Evolutionary conservation across 208 protist species (phyloP), one percentile per base, ranked within the genome.

Genomic region (Trypanosomatidae sp.): DNA sequence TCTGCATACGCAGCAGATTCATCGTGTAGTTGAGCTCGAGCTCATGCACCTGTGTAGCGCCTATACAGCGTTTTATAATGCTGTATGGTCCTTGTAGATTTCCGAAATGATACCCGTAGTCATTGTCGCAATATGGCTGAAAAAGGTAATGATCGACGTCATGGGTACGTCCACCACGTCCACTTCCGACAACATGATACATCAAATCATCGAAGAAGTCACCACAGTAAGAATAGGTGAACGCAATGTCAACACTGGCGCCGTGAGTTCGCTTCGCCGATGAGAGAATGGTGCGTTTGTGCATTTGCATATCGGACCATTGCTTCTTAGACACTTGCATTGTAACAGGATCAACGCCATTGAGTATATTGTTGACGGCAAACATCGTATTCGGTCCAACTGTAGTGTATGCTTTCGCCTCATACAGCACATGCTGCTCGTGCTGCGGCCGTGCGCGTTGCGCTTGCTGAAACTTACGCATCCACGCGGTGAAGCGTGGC

Each of bases 61-160:
- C 71, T 23, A 87, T 72, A 47, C 71, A 87, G 13, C 77, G 67
- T 15, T 47, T 39, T 3, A 61, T 28, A 23, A 87, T 82, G 51
- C 77, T 82, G 59, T 72, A 79, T 6, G 64, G 55, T 10, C 77
- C 71, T 21, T 64, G 38, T 22, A 70, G 76, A 48, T 82, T 82
- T 23, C 68, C 49, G 19, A 57, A 43, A 7, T 51, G 28, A 4
- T 53, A 60, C 4, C 56, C 56, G 44, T 79, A 87, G 21, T 78
- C 56, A 0, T 58, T 18, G 44, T 87, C 62, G 43, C 71, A 87
- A n/a, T 79, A 62, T 4, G 77, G 71, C 3, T 60, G 46, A 54
- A 63, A 81, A 18, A 56, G 44, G 48, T 87, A 56, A 22, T 72
- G 63, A 37, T 81, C 77, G 2, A 78, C 40, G 35, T 43, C 54